Evolutionary conservation across 2,329 filamentous ascomycete species (phyloP).

Genomic region (Aspergillus carbonarius): DNA sequence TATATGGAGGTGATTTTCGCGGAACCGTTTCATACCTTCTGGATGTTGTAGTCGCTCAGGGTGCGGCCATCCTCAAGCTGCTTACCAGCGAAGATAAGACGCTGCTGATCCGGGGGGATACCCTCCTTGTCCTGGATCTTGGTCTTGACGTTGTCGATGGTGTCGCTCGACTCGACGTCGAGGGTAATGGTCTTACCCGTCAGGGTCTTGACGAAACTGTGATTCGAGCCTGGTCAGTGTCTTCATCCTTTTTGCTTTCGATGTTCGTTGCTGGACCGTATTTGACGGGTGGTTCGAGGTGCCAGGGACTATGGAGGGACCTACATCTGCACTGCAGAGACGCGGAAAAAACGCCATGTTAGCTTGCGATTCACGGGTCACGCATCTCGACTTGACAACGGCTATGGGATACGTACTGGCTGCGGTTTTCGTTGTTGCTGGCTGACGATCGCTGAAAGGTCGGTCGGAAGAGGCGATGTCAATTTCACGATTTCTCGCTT

Average conservation of each 20-base stretch:
- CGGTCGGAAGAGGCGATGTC: slow-evolving; percentile 37
- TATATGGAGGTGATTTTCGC: neutral
- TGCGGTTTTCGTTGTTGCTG: slow-evolving; percentile 48
- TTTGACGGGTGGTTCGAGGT: slow-evolving; percentile 21
- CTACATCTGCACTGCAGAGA: slow-evolving; percentile 82
- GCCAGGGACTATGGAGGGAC: slow-evolving; percentile 39
- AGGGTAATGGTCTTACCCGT: slow-evolving; percentile 99
- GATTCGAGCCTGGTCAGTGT: slow-evolving; percentile 27
- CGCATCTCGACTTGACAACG: slow-evolving; percentile 10
- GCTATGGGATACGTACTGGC: slow-evolving; percentile 43
- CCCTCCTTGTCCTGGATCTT: slow-evolving; percentile 99
- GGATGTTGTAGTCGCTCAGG: slow-evolving; percentile 98
- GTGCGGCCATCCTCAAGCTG: slow-evolving; percentile 98
- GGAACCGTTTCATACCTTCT: slow-evolving; percentile 69
- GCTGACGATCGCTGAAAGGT: slow-evolving; percentile 42
- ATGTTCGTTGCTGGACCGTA: slow-evolving; percentile 4
- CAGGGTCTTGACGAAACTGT: slow-evolving; percentile 99
- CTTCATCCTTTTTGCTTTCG: slow-evolving; percentile 11
- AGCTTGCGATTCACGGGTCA: slow-evolving; percentile 38
- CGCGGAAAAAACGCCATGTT: slow-evolving; percentile 44
- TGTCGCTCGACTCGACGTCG: slow-evolving; percentile 98
- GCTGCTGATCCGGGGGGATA: slow-evolving; percentile 96
- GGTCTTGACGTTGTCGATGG: slow-evolving; percentile 99
- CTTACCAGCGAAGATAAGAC: slow-evolving; percentile 98
- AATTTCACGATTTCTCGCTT: slow-evolving; percentile 47